Evolutionary conservation across 2,329 filamentous ascomycete genomes (phyloP).

Genomic region (Apiospora koreana): DNA sequence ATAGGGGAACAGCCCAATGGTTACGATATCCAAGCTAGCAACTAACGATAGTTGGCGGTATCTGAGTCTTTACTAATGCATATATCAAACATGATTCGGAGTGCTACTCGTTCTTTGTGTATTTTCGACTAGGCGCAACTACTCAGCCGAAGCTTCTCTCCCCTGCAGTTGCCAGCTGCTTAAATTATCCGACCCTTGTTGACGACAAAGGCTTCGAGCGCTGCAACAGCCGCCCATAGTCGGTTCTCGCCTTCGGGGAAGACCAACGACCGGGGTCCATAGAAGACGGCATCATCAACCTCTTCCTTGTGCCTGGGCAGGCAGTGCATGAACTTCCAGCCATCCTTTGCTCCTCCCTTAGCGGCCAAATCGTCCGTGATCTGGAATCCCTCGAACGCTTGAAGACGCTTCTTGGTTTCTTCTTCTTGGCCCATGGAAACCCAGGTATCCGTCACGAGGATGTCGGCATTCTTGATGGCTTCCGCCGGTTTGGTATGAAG

Average conservation of each 20-base stretch:
- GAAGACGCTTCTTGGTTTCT: conserved; percentile 74
- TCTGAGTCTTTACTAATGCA: not conserved
- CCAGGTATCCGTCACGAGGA: conserved; percentile 97
- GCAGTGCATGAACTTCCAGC: conserved; percentile 99
- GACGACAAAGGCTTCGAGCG: conserved; percentile 87
- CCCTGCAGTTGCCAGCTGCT: not conserved
- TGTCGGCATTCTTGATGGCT: conserved; percentile 80
- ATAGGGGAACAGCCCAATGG: too few relatives aligned
- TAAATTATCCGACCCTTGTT: conserved; percentile 78
- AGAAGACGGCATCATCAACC: conserved; percentile 93
- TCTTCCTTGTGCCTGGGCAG: conserved; percentile 90
- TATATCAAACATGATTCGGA: too few relatives aligned
- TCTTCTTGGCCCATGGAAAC: conserved; percentile 97
- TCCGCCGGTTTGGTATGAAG: conserved; percentile 84
- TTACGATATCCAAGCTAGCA: too few relatives aligned
- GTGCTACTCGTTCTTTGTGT: not conserved
- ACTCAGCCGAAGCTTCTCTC: not conserved
- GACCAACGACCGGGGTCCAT: conserved; percentile 80
- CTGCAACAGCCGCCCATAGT: conserved; percentile 85
- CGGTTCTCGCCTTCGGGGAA: conserved; percentile 95
- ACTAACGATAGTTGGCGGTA: not conserved
- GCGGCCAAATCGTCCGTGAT: conserved; percentile 84
- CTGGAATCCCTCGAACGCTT: conserved; percentile 87
- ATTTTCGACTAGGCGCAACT: not conserved
- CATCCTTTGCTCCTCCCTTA: conserved; percentile 80